Base-by-base conservation (phyloP, 768 basidiomycete species). In the Dioszegia hungarica region DNA sequence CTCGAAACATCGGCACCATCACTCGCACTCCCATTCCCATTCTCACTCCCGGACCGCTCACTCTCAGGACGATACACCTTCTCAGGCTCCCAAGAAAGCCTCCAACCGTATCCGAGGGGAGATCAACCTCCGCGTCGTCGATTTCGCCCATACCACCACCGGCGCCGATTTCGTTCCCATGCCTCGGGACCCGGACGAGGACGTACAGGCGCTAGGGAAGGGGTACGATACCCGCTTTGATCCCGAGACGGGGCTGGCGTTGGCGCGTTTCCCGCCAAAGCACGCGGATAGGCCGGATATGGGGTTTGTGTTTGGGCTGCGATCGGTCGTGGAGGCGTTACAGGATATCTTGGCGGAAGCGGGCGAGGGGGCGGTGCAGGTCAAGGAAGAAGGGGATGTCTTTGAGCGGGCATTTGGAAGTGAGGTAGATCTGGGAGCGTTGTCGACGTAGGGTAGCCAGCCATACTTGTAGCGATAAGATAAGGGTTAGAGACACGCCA, bases 121-220 rank as follows among this genome's bases (percentile, higher is more conserved):
- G 73, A 83, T 98, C 58, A 90, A 89, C 71, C 88, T 99, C 60
- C 90, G 93, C 33, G 85, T 99, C 49, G 95, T 99, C 54, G 95
- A 99, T 77, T 99, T 99, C 78, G 95, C 94, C 12, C 94, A 97
- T 72, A 97, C 95, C 49, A 97, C 92, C 9, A 97, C 93, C 1
- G 95, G 95, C 12, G 81, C 82, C 22, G 95, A 99, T 76, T 98
- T 90, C 83, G 76, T 88, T 39, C 82, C 86, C 11, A 82, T 82
- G 70, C 82, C 85, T 14, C 74, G 79, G 57, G 82, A 84, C 19
- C 57, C 62, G 12, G 54, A 53, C 33, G 57, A 62, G 22, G 62
- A 62, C 50, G 41, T 50, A 63, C 78, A 80, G 43, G 80, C 79
- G 55, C 76, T 77, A 58, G 83, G 82, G 62, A 86, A 86, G 72